Evolutionary conservation across 257 asterid species (phyloP), one percentile per base, ranked within the genome.

Genomic region (Osmanthus fragrans): DNA sequence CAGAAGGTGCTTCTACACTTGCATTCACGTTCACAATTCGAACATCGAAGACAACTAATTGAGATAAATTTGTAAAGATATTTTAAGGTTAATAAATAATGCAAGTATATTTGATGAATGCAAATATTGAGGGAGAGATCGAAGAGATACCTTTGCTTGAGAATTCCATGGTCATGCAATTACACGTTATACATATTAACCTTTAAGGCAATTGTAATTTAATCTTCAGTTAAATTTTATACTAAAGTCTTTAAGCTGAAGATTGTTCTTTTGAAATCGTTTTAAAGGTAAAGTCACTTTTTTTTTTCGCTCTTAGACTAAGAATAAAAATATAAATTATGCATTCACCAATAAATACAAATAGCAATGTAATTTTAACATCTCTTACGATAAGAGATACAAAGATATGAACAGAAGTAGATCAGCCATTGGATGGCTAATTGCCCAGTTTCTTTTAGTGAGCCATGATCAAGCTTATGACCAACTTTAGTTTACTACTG

Each of bases 71-170:
- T 63, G 23, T 40, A 27, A 72, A 30, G 68, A 71, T 74, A 33
- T 9, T 3, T 60, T 8, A 37, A 75, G 23, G 10, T 64, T 42
- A 30, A 27, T 5, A 32, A 23, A 32, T 8, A 33, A 7, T 19
- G 9, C 51, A 23, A 2, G 34, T 4, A 70, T 9, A 21, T 36
- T 33, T 5, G 7, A 64, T 70, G 27, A 12, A 13, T 42, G 51
- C 51, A 42, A 4, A 51, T 51, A 18, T 18, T 51, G 23, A 16
- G 63, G 23, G 6, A 47, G 10, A 19, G 63, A 51, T 0, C 10
- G 25, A 51, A n/a, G 42, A 73, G 27, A 73, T 7, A 91, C 98
- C 98, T 94, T 79, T 89, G 98, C 83, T 94, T 92, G 83, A 94
- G 97, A 77, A 89, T 85, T 54, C 98, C 98, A 34, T 91, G 86